phyloP scores from a whole-genome alignment of 2,329 filamentous ascomycete species.

The Tolypocladium nubicola region DNA sequence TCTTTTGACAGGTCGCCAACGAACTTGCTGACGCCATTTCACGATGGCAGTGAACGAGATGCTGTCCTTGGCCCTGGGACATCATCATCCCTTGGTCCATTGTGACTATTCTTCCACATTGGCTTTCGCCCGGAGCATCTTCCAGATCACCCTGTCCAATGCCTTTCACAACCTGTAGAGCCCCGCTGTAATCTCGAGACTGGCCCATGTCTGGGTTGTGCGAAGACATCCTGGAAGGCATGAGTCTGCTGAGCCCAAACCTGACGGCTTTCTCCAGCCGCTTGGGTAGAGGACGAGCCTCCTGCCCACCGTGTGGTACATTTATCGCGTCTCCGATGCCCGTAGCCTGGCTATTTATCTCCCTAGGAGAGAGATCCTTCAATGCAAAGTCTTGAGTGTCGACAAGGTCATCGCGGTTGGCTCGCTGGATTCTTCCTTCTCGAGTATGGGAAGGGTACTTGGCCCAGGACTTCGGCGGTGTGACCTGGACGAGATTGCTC shows the following conservation, averaged over 20 bases:
- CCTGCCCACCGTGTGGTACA: background rate
- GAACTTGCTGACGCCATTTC: background rate
- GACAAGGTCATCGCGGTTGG: background rate
- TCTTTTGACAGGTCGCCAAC: background rate
- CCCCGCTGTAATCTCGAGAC: background rate
- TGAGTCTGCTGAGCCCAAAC: slow-evolving; percentile 6
- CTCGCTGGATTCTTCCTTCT: slow-evolving; percentile 12
- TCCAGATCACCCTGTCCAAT: background rate
- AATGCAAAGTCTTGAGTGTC: background rate
- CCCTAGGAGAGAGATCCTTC: background rate
- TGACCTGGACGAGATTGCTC: slow-evolving; percentile 3
- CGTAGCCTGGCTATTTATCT: background rate
- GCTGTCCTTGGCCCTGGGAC: background rate
- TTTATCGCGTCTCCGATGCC: slow-evolving; percentile 2
- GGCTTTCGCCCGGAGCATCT: background rate
- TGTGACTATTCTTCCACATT: background rate
- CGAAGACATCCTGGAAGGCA: slow-evolving; percentile 3
- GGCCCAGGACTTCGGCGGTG: slow-evolving; percentile 21
- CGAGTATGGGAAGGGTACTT: slow-evolving; percentile 21
- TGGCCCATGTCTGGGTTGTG: background rate
- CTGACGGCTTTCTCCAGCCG: slow-evolving; percentile 18
- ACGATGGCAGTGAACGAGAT: background rate
- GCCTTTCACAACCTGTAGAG: background rate
- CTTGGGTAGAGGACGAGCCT: slow-evolving; percentile 15
- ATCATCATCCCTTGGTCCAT: background rate